These are phyloP conservation scores for Gautieria morchelliformis DNA, from an alignment of 768 basidiomycete genomes.

Conservation along the genomic window DNA sequence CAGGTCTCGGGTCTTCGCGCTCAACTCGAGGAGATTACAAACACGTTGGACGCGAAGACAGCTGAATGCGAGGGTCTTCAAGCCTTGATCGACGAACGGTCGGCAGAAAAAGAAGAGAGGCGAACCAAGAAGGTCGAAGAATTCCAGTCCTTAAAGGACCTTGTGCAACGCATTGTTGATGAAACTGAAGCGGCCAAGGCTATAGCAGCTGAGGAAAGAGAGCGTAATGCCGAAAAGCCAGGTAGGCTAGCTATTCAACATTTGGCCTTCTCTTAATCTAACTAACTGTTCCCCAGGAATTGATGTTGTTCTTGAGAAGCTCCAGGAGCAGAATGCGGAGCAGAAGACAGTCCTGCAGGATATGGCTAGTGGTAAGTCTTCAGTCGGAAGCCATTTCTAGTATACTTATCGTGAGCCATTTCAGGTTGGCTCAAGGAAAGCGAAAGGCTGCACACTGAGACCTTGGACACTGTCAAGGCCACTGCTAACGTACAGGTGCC, in stretches of 20 bases:
- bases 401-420: constrained; percentile 6
- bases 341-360: constrained; percentile 44
- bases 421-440: constrained; percentile 63
- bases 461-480: constrained; percentile 53
- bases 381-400: not conserved
- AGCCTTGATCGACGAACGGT: constrained; percentile 49
- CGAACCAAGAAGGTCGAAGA: constrained; percentile 50
- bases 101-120: constrained; percentile 50
- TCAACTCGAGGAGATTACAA: constrained; percentile 65
- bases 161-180: constrained; percentile 48
- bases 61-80: constrained; percentile 52
- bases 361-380: constrained; percentile 22
- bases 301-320: constrained; percentile 49
- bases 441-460: constrained; percentile 54
- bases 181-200: constrained; percentile 45
- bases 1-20: constrained; percentile 48
- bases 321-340: constrained; percentile 49
- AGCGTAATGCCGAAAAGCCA: constrained; percentile 44
- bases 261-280: not conserved
- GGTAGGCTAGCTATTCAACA: constrained; percentile 30
- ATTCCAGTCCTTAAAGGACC: constrained; percentile 46
- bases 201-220: constrained; percentile 42
- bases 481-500: constrained; percentile 71
- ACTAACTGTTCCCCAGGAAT: constrained; percentile 36
- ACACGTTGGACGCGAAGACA: constrained; percentile 58